Evolutionary conservation across 1,139 yeast genomes (phyloP).

Genomic region (Pichia inconspicua): DNA sequence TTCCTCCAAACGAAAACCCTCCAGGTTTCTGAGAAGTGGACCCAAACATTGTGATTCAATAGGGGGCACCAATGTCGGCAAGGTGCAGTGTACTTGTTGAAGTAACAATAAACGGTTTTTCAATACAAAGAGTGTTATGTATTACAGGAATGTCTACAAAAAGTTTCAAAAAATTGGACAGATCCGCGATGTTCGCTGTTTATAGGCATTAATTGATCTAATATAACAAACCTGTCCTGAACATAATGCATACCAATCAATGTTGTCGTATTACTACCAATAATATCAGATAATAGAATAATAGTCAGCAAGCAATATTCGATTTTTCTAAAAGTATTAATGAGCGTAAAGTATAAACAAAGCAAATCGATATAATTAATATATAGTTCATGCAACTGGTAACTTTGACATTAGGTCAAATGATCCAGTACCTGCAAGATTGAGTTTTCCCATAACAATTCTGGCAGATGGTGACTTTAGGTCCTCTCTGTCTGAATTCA

Average conservation of each 20-base stretch:
- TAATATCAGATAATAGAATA: too few species aligned
- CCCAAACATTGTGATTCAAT: conserved; percentile 12
- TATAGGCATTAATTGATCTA: too few species aligned
- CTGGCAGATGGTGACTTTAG: conserved; percentile 93
- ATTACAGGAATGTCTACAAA: background rate
- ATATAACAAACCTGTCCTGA: too few species aligned
- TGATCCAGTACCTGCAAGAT: conserved; percentile 93
- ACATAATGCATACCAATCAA: too few species aligned
- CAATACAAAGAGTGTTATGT: too few species aligned
- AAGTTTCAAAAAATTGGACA: background rate
- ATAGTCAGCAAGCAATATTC: too few species aligned
- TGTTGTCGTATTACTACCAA: too few species aligned
- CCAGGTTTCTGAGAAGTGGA: conserved; percentile 12
- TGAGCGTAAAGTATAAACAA: background rate
- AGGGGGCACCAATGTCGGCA: background rate
- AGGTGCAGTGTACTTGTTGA: too few species aligned
- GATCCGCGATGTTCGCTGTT: too few species aligned
- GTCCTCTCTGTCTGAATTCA: conserved; percentile 84
- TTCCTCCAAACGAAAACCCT: conserved; percentile 13
- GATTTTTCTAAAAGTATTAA: too few species aligned
- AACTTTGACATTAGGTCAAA: conserved; percentile 77
- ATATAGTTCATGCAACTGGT: conserved; percentile 28
- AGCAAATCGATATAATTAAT: background rate
- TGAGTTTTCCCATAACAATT: conserved; percentile 85
- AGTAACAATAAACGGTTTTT: too few species aligned